Evolutionary conservation across 192 early-diverging fungal genomes (phyloP), one percentile per base, ranked within the genome.

Genomic region (Backusella sp.): DNA sequence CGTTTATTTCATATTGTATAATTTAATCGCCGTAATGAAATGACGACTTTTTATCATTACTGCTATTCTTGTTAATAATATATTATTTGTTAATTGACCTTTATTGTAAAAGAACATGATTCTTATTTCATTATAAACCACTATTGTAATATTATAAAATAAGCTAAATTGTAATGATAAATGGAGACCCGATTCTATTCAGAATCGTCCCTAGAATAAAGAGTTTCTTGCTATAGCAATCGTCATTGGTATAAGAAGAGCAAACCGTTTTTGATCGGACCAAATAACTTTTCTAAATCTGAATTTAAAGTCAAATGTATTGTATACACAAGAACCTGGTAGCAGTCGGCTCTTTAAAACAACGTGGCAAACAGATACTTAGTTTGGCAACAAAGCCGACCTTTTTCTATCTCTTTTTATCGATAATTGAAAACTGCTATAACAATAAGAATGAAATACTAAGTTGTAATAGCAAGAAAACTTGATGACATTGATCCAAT

Each of bases 321-420:
- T 17, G 39, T 32, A 21, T 23, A 9, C 37, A 12, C 32, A 53
- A 32, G n/a, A 73, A 23, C 44, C 30, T 41, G 28, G 23, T 65
- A 34, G 42, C 9, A 8, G 28, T 21, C 39, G n/a, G 70, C 17
- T 28, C 39, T 49, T 72, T 49, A 49, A 49, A 49, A 32, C 39
- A 72, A 36, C 70, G 44, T 36, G 70, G 41, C 36, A 49, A 46
- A 49, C 56, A 72, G 19, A 72, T 72, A 42, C 68, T 70, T 70
- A 42, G 68, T 70, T 36, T 70, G 68, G 68, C 68, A 70, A 42
- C 35, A 32, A 36, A 70, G 68, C 41, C 68, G 68, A 26, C 68
- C 14, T 62, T 62, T 62, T 62, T 59, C 11, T 59, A 23, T 59
- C 23, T 59, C 23, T 49, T n/a, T 49, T 49, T 44, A 44, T 44